Conservation (phyloP, 2,329 filamentous ascomycete species). For the Aciculosporium take region DNA sequence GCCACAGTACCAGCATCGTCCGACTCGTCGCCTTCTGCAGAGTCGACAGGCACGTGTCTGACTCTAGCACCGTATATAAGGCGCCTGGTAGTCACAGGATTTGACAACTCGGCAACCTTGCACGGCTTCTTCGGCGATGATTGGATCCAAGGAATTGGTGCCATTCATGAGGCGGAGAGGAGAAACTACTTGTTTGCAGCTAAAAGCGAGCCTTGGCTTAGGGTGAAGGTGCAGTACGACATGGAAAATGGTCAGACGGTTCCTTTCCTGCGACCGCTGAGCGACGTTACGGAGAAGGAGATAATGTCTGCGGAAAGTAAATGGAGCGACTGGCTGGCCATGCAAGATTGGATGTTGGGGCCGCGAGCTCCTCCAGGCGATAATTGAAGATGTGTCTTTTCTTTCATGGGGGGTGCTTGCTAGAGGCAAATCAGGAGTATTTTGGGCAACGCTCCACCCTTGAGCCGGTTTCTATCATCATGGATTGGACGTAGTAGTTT, state of each 20-base stretch:
- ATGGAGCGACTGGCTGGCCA: conserved; percentile 91
- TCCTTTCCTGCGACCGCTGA: conserved; percentile 76
- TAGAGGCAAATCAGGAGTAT: too few species aligned
- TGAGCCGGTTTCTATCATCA: too few species aligned
- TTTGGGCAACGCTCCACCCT: too few species aligned
- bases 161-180: conserved; percentile 75
- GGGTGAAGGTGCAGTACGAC: conserved; percentile 83
- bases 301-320: conserved; percentile 67
- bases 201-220: conserved; percentile 81
- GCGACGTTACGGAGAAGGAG: conserved; percentile 61
- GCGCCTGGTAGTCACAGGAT: conserved; percentile 78
- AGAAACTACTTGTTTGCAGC: conserved; percentile 91
- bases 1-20: conserved; percentile 4
- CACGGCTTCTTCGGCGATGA: conserved; percentile 96
- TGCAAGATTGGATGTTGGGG: conserved; percentile 99
- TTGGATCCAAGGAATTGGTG: conserved; percentile 67
- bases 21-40: not conserved
- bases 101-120: conserved; percentile 74
- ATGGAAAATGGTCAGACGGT: conserved; percentile 70
- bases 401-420: too few species aligned
- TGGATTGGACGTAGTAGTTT: too few species aligned
- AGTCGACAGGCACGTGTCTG: conserved; percentile 7
- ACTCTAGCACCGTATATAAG: conserved; percentile 72
- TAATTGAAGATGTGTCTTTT: not conserved
- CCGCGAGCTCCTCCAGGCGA: conserved; percentile 47